A percentile compares a stretch with the other conserved stretches of the same genome.
These are phyloP conservation scores for Pistacia integerrima DNA, from an alignment of 345 rosid species.

Conservation along the genomic window DNA sequence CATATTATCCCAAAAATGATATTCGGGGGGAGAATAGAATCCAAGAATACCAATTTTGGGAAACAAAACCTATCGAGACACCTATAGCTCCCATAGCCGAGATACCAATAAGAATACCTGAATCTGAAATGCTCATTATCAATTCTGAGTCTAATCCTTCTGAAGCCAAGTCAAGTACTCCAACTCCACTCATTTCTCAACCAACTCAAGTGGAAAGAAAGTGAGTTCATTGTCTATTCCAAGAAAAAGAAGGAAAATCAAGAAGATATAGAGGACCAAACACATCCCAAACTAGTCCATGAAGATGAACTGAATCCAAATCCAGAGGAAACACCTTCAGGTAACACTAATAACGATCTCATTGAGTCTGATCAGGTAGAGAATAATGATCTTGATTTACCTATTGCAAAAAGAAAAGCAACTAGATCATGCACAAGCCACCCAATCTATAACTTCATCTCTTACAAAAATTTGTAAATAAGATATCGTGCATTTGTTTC, in stretches of 20 bases:
- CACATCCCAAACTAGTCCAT: neutral
- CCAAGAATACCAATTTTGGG: neutral
- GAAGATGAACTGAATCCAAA: no score
- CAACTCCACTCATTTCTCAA: no score
- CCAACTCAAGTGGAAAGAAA: no score
- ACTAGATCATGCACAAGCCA: neutral
- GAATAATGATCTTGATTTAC: neutral
- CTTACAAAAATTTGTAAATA: neutral
- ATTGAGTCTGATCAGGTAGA: no score
- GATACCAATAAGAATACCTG: neutral
- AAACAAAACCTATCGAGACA: neutral
- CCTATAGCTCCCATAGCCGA: no score
- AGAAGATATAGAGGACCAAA: neutral
- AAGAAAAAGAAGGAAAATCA: neutral
- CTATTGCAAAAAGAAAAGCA: neutral
- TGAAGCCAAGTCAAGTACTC: neutral
- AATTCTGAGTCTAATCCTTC: neutral
- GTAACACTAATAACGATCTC: neutral
- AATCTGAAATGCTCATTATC: no score
- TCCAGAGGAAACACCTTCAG: no score
- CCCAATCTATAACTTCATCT: neutral
- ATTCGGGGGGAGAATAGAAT: neutral
- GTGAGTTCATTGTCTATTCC: neutral
- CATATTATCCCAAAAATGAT: neutral
- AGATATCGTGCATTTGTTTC: neutral